A percentile compares a stretch with the other conserved stretches of the same genome.
Conservation (phyloP, 768 basidiomycete species). For the Solioccasus polychromus region DNA sequence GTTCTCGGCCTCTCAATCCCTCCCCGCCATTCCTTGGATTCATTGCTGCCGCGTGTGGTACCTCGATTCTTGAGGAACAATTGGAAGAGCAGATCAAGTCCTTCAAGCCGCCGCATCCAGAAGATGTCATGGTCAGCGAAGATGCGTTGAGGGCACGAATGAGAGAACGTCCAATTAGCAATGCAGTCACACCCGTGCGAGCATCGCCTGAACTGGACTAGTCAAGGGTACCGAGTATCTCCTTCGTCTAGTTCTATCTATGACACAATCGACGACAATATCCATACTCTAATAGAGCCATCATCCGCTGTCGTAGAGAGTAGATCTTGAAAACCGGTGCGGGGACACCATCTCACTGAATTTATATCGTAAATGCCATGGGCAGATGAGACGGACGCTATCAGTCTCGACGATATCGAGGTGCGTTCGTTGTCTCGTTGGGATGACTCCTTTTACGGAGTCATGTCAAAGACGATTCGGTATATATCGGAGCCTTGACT, state of each 20-base stretch:
- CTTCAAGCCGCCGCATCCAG: constrained; percentile 76
- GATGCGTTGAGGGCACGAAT: constrained; percentile 43
- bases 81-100: constrained; percentile 56
- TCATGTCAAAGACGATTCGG: neutral
- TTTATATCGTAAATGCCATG: constrained; percentile 90
- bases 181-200: constrained; percentile 20
- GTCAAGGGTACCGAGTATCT: no score
- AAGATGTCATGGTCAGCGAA: constrained; percentile 71
- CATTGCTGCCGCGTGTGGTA: constrained; percentile 72
- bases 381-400: constrained; percentile 58
- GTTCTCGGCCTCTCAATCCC: constrained; percentile 95
- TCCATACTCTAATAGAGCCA: constrained; percentile 81
- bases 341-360: constrained; percentile 77
- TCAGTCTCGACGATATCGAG: constrained; percentile 40
- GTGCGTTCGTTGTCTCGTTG: constrained; percentile 6
- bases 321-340: constrained; percentile 58
- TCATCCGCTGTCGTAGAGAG: constrained; percentile 89
- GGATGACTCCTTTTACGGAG: constrained; percentile 15
- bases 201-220: constrained; percentile 21
- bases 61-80: constrained; percentile 64
- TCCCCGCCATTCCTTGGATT: constrained; percentile 97
- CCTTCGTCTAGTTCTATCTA: no score
- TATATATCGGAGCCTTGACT: constrained; percentile 14
- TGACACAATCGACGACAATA: constrained; percentile 23
- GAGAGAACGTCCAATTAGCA: constrained; percentile 30